Evolutionary conservation across 148 eudicot species (phyloP).

Genomic region (Hydrangea macrophylla): DNA sequence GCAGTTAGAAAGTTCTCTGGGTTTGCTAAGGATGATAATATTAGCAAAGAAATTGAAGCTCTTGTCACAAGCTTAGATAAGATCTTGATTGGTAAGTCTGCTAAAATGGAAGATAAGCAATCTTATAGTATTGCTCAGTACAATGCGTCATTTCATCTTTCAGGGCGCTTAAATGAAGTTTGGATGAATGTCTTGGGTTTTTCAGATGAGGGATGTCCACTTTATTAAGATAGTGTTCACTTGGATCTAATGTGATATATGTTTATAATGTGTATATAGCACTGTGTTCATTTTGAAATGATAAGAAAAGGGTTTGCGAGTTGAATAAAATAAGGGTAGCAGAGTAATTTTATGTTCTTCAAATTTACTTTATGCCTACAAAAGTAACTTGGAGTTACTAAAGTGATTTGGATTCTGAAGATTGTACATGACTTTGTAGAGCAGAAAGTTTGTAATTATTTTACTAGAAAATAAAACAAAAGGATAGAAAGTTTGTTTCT

Average conservation of each 20-base stretch:
- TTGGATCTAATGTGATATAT: not conserved
- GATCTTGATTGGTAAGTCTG: not conserved
- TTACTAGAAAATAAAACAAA: no score
- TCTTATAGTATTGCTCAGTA: constrained; percentile 24
- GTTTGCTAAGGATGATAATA: constrained; percentile 24
- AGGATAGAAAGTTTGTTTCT: not conserved
- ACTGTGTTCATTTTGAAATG: no score
- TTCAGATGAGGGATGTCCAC: constrained; percentile 13
- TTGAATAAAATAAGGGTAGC: no score
- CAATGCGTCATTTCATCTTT: constrained; percentile 16
- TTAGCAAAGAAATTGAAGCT: constrained; percentile 13
- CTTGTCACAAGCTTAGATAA: constrained; percentile 8
- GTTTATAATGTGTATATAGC: no score
- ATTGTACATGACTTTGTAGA: not conserved
- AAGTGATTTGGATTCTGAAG: not conserved
- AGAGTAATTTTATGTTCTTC: no score
- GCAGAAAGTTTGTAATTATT: no score
- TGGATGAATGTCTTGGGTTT: constrained; percentile 22
- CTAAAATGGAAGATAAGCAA: not conserved
- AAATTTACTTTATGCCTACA: no score
- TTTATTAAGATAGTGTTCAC: not conserved
- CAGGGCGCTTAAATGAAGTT: constrained; percentile 25
- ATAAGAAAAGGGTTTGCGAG: no score
- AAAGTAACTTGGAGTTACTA: no score
- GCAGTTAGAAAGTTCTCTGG: constrained; percentile 24